These are phyloP conservation scores for Ilyonectria mors-panacis DNA, from an alignment of 2,329 filamentous ascomycete species.

Conservation along the genomic window DNA sequence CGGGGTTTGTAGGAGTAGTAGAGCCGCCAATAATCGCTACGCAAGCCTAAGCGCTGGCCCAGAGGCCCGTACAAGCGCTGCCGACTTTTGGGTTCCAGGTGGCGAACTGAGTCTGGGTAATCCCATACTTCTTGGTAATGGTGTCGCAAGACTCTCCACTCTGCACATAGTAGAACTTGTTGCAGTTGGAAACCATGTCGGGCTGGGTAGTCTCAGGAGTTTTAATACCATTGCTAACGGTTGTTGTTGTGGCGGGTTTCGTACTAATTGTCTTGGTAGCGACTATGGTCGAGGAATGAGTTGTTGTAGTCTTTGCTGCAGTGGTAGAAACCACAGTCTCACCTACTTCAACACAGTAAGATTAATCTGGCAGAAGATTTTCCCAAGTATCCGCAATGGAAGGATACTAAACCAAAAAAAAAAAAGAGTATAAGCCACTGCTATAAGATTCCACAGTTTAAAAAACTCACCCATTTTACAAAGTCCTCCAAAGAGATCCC, in stretches of 20 bases:
- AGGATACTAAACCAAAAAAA: too few species aligned
- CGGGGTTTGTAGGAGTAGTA: neutral
- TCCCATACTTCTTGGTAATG: conserved; percentile 5
- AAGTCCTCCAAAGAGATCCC: too few species aligned
- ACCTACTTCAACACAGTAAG: too few species aligned
- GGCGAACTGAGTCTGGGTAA: neutral
- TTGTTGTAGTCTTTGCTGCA: neutral
- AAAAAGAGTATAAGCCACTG: too few species aligned
- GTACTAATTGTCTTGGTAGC: neutral
- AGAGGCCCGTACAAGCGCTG: conserved; percentile 10
- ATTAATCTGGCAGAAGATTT: too few species aligned
- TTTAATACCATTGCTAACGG: neutral
- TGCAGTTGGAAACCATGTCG: conserved; percentile 16
- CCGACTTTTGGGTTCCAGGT: conserved; percentile 20
- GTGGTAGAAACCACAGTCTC: too few species aligned
- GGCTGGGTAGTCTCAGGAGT: neutral
- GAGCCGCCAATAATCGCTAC: conserved; percentile 21
- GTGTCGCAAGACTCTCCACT: conserved; percentile 5
- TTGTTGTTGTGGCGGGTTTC: neutral
- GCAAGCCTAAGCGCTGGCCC: conserved; percentile 16
- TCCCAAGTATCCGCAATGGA: too few species aligned
- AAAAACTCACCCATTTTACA: too few species aligned
- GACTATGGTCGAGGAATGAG: neutral
- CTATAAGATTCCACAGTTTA: too few species aligned
- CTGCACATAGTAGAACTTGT: conserved; percentile 9